Evolutionary conservation across 169 alveolate genomes (phyloP), one percentile per base, ranked within the genome.

Genomic region (Plasmodium knowlesi): DNA sequence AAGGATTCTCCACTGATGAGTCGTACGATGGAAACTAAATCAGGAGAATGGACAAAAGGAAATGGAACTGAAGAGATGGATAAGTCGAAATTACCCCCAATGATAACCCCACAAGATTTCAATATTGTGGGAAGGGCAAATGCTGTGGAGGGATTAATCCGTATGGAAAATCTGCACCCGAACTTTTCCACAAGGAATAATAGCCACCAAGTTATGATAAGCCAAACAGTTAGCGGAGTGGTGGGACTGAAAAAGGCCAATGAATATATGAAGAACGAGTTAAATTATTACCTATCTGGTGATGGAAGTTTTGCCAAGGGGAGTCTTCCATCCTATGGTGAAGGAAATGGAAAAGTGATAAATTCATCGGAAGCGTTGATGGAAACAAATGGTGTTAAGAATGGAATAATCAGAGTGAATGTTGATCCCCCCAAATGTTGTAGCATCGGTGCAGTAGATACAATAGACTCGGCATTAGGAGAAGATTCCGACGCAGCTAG

Each of bases 211-310:
- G 46, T 25, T 19, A 6, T 46, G 14, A 34, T 30, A 8, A 34
- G 91, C 37, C 61, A 83, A 22, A 25, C 84, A 3, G 30, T 74
- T 32, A 53, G 67, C 19, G 81, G 86, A 34, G 86, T 86, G 25
- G 61, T 86, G 67, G 93, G 93, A 19, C 14, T 86, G n/a, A 34
- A 74, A 28, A 57, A 53, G 41, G 93, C 93, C 57, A 86, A 86
- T 86, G 93, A 86, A 34, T 86, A 86, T 30, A 74, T 86, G 86
- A 86, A 76, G 53, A 78, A 41, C 14, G 84, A 86, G 43, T 76
- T 86, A 39, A 86, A 86, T 76, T 50, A 74, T 30, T 57, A 50
- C 32, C 70, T 86, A 22, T 14, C 43, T 71, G 37, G 79, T 72
- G 73, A 61, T 72, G 73, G 39, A 12, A 32, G 41, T 28, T 28